A percentile compares a stretch with the other conserved stretches of the same genome.
These are phyloP conservation scores for Mortierella sp. DNA, from an alignment of 371 early-diverging fungal species.

Conservation along the genomic window DNA sequence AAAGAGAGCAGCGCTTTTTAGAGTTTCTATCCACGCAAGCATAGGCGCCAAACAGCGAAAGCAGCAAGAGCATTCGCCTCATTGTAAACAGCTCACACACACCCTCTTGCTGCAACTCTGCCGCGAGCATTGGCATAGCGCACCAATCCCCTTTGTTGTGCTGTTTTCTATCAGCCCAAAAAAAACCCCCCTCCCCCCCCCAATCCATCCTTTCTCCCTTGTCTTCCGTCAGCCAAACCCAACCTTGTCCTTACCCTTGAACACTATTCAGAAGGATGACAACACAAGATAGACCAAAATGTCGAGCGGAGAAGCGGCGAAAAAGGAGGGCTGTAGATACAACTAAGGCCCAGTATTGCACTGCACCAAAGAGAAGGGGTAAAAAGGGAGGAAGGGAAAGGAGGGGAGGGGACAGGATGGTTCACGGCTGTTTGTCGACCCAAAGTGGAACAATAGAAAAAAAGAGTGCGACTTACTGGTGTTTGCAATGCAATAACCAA, in stretches of 20 bases:
- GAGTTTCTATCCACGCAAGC: background rate
- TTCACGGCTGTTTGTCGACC: background rate
- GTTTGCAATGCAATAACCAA: background rate
- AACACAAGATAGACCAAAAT: too few relatives aligned
- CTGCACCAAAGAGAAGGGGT: background rate
- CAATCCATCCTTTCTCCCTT: too few relatives aligned
- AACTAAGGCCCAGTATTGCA: too few relatives aligned
- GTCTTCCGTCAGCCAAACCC: too few relatives aligned
- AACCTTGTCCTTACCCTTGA: too few relatives aligned
- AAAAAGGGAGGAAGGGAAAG: background rate
- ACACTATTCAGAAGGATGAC: too few relatives aligned
- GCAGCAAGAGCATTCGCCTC: background rate
- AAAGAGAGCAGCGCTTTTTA: background rate
- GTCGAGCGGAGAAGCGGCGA: too few relatives aligned
- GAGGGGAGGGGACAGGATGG: background rate
- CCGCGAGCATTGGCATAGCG: constrained; percentile 1
- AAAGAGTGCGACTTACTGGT: background rate
- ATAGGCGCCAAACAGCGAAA: constrained; percentile 2
- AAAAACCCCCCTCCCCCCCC: too few relatives aligned
- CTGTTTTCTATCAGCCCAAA: background rate
- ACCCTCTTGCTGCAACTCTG: background rate
- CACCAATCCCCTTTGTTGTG: background rate
- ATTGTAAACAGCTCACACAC: background rate
- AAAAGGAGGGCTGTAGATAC: too few relatives aligned
- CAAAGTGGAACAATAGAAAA: background rate